These are phyloP conservation scores for Monilinia fructicola DNA, from an alignment of 2,329 filamentous ascomycete genomes.

Conservation along the genomic window DNA sequence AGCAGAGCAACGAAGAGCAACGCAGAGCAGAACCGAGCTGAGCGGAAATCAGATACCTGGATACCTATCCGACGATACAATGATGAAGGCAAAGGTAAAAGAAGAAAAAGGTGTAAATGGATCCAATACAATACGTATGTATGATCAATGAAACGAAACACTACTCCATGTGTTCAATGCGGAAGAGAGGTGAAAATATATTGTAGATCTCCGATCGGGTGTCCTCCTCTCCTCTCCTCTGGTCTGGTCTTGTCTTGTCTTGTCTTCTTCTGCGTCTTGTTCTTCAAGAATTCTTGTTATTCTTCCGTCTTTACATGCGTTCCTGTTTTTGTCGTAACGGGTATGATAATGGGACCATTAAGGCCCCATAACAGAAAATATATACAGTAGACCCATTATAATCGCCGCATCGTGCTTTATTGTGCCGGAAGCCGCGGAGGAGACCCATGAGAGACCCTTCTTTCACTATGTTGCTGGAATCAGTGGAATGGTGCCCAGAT, in stretches of 20 bases:
- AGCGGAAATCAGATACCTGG: neutral
- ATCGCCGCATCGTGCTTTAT: neutral
- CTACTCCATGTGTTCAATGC: neutral
- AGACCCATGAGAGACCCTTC: neutral
- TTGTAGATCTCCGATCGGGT: neutral
- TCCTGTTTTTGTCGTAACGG: neutral
- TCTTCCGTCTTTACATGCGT: neutral
- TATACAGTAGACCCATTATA: neutral
- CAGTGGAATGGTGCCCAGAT: neutral
- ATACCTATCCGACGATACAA: neutral
- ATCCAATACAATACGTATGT: neutral
- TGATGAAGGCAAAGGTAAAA: neutral
- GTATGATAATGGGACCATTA: neutral
- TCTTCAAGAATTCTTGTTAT: neutral
- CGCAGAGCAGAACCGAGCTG: too few relatives aligned
- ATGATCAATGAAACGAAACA: neutral
- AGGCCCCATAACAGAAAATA: neutral
- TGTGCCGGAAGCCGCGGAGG: conserved; percentile 17
- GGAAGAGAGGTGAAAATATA: neutral
- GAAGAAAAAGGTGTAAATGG: neutral
- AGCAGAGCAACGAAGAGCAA: too few relatives aligned
- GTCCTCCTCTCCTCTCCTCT: neutral
- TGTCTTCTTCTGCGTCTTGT: neutral
- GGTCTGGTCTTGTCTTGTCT: too few relatives aligned
- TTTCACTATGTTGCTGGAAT: neutral